Base-by-base conservation (phyloP, 257 asterid genomes). In the Fraxinus americana region DNA sequence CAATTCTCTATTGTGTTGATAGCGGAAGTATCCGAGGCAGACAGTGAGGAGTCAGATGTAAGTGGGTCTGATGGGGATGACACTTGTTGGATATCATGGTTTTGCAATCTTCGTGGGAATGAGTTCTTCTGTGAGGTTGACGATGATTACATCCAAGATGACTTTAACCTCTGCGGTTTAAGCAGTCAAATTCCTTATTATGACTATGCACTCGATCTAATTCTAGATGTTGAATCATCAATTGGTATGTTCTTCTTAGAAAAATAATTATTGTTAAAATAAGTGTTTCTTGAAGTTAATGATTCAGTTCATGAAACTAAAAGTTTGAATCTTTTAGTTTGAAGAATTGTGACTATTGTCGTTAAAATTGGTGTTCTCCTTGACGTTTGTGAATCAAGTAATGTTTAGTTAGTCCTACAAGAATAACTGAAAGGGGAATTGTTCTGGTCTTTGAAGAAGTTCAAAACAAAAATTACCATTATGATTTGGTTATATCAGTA, bases 131-230 rank as follows among this genome's bases (percentile, higher is more conserved):
- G 90, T 70, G 92, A 88, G 76, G 85, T 86, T 79, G 92, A 88
- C 32, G 92, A 88, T 72, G 92, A 88, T 52, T 88, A 88, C 80
- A 88, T 88, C 77, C 92, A 88, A 82, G 92, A 88, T 80, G 90
- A 86, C 74, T 88, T 88, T 72, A 87, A 89, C 77, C 87, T 89
- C 13, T 89, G 92, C 8, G 92, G 92, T 52, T 79, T 89, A 79
- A 85, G 91, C 82, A 73, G 87, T 79, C 92, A 85, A 71, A 75
- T 89, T 72, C 91, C 89, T 7, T 85, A 80, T 81, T 88, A 88
- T 76, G 92, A 88, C 71, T 88, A 84, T 43, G 90, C 92, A 34
- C 90, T 88, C 48, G 92, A 87, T 71, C 76, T 87, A 85, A 87
- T 89, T 82, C 79, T 89, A n/a, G 91, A 89, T 48, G 90, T 89